Evolutionary conservation across 495 filamentous ascomycete species (phyloP), one percentile per base, ranked within the genome.

Genomic region (Hypoxylon fragiforme): DNA sequence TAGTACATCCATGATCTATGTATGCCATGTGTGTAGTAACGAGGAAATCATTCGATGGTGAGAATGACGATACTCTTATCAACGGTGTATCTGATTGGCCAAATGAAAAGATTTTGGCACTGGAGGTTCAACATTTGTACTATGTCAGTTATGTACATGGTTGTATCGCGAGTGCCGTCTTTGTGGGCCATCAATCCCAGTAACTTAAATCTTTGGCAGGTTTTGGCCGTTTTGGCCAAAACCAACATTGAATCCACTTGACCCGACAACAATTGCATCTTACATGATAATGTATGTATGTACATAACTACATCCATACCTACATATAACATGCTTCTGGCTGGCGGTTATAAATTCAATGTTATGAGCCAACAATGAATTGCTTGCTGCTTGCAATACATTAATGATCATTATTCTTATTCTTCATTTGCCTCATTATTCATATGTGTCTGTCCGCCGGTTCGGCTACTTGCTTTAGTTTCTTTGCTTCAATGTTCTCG

Each of bases 31-130:
- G n/a, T n/a, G n/a, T n/a, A 2, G 32, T 61, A 38, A 61, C 47
- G 42, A 56, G 46, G 48, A 38, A 44, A 56, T 61, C 57, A 51
- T 48, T 24, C 36, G 57, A 60, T 60, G 1, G 41, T 49, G 54
- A 14, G 36, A 50, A 46, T 55, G 44, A 54, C 35, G 49, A 55
- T 53, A 49, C 46, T 56, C 57, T 61, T 61, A 56, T 56, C 57
- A 21, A 4, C 24, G 9, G 7, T 0, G 2, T 1, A 16, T 8
- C 7, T 54, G 39, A 60, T 60, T 60, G 44, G 57, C 11, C n/a
- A n/a, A 24, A 26, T 13, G 3, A 7, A 4, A n/a, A n/a, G 6
- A 32, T 39, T 41, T 30, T 13, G 21, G 24, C 24, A 28, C 24
- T 28, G 24, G 4, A 28, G 24, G 4, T 28, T 4, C 24, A 28